phyloP scores from a whole-genome alignment of 1,284 basidiomycete species.

The Phlebopus sp. region DNA sequence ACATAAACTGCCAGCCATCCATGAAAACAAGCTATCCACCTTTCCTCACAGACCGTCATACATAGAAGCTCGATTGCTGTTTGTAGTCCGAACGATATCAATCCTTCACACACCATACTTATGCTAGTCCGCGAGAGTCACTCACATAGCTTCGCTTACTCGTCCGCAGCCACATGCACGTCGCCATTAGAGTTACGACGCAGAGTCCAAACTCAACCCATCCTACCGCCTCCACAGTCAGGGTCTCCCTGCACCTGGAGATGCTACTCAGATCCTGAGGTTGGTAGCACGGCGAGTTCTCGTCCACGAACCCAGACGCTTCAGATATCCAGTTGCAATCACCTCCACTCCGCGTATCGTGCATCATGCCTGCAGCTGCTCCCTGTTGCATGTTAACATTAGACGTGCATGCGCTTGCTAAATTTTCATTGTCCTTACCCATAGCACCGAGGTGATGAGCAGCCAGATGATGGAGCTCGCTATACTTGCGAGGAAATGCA shows the following conservation, averaged over 20 bases:
- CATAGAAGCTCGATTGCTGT: slow-evolving; percentile 36
- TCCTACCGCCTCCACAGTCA: slow-evolving; percentile 69
- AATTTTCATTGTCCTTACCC: slow-evolving; percentile 42
- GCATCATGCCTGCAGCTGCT: slow-evolving; percentile 61
- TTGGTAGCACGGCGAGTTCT: slow-evolving; percentile 20
- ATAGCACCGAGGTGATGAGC: slow-evolving; percentile 56
- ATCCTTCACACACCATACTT: slow-evolving; percentile 18
- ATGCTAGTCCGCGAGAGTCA: slow-evolving; percentile 40
- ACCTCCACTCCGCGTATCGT: slow-evolving; percentile 54
- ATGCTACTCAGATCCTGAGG: slow-evolving; percentile 21
- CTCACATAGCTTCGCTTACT: slow-evolving; percentile 45
- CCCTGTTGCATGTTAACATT: slow-evolving; percentile 42
- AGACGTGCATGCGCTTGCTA: not conserved
- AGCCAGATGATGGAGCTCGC: slow-evolving; percentile 77
- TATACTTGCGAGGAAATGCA: slow-evolving; percentile 65
- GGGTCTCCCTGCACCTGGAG: slow-evolving; percentile 60
- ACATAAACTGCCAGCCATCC: not conserved
- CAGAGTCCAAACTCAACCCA: slow-evolving; percentile 76
- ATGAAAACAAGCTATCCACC: not conserved
- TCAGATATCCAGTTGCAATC: slow-evolving; percentile 51
- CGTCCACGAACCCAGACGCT: slow-evolving; percentile 45
- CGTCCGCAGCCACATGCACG: slow-evolving; percentile 58
- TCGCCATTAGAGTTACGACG: slow-evolving; percentile 52
- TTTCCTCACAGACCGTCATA: slow-evolving; percentile 13
- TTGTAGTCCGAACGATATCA: slow-evolving; percentile 17